phyloP scores from a whole-genome alignment of 2,329 filamentous ascomycete species.

The Botrytis cinerea region DNA sequence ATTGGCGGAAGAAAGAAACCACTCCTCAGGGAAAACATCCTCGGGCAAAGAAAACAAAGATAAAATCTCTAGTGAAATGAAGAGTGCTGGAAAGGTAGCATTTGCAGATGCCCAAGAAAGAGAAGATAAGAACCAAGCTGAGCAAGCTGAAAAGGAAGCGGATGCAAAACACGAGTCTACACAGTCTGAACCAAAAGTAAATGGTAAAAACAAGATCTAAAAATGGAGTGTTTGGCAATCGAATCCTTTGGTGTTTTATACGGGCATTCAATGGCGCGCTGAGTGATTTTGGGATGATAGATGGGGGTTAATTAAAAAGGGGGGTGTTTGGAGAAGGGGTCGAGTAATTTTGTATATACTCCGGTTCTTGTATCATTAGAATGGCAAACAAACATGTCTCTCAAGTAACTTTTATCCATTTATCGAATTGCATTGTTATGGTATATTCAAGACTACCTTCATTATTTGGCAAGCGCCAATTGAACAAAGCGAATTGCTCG shows the following conservation, averaged over 20 bases:
- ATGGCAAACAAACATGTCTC: neutral
- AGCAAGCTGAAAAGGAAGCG: slow-evolving; percentile 25
- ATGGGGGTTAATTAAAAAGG: neutral
- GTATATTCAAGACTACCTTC: neutral
- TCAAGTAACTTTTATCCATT: neutral
- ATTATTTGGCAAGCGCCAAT: neutral
- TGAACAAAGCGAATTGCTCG: neutral
- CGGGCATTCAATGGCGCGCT: neutral
- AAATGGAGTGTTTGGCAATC: neutral
- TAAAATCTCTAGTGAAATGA: slow-evolving; percentile 42
- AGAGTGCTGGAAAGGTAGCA: slow-evolving; percentile 41
- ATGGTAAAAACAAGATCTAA: neutral
- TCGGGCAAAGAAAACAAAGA: slow-evolving; percentile 60
- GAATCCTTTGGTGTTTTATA: neutral
- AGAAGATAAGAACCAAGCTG: slow-evolving; percentile 26
- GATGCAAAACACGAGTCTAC: slow-evolving; percentile 19
- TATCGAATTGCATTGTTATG: neutral
- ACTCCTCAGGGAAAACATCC: slow-evolving; percentile 26
- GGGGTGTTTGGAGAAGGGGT: neutral
- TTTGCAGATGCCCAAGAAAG: slow-evolving; percentile 26
- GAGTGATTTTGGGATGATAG: neutral
- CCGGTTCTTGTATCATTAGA: neutral
- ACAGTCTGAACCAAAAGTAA: neutral
- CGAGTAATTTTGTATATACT: neutral
- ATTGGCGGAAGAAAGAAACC: slow-evolving; percentile 53